Evolutionary conservation across 2,329 filamentous ascomycete species (phyloP), one percentile per base, ranked within the genome.

Genomic region (Xylaria sp.): DNA sequence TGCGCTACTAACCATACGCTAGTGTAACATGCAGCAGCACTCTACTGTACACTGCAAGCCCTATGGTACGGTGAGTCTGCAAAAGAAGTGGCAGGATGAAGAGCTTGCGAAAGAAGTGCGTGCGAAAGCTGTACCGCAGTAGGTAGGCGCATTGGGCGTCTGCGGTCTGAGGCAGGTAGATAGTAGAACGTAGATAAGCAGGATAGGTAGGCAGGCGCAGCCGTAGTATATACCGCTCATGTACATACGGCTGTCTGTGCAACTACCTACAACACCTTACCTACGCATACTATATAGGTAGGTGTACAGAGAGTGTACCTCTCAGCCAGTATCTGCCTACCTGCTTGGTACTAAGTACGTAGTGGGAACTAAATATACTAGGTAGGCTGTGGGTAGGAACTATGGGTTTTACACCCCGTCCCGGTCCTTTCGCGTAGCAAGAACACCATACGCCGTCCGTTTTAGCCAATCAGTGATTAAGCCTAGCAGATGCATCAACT

Each of bases 391-490:
- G 66, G 66, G 57, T 50, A 54, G 44, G 50, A 55, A 62, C 51
- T 56, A 44, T 61, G 57, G 51, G 57, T 51, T 28, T 23, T 10
- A 28, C 39, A 18, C 37, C 28, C 28, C 20, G 10, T 46, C 48
- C 64, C 51, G 20, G 55, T 48, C 60, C 56, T 41, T 20, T 57
- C 46, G 61, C 63, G 37, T 59, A 54, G 56, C 39, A 65, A 57
- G 34, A 62, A 63, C 50, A 65, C 66, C 57, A 63, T 61, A 67
- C 57, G 51, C 62, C 62, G 63, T 58, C 25, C 31, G 20, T 31
- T 41, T 51, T 37, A 31, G 25, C 69, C 69, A 71, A 71, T 71
- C 50, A 62, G 15, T 31, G 31, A 44, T 15, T 52, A 23, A 34
- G 23, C 18, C 31, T 9, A 41, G n/a, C 28, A 66, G 48, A 63